phyloP scores from a whole-genome alignment of 2,329 filamentous ascomycete genomes.

The Penicillium psychrosexuale region DNA sequence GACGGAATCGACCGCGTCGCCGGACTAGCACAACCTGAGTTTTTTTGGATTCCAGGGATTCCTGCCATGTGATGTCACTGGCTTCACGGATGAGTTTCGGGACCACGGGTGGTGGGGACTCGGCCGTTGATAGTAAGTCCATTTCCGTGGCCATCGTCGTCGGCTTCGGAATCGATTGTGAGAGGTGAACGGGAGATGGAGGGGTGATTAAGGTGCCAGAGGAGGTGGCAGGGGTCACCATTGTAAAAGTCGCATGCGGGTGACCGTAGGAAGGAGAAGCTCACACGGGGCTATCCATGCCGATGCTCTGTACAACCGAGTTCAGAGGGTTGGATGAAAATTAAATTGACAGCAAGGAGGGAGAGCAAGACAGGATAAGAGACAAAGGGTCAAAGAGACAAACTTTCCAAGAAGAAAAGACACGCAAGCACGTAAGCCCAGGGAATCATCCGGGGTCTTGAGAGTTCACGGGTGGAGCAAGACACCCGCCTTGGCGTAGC shows the following conservation, averaged over 20 bases:
- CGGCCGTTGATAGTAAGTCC: conserved; percentile 2
- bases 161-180: not conserved
- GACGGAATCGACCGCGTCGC: conserved; percentile 14
- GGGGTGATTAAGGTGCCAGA: conserved; percentile 18
- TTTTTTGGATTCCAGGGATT: conserved; percentile 13
- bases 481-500: conserved; percentile 16
- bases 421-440: conserved; percentile 2
- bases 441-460: not conserved
- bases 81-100: conserved; percentile 21
- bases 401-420: not conserved
- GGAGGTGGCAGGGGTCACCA: conserved; percentile 13
- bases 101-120: conserved; percentile 1
- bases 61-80: conserved; percentile 22
- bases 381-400: not conserved
- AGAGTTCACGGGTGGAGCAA: not conserved
- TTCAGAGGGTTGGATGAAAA: not conserved
- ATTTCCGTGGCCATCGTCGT: conserved; percentile 1
- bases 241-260: conserved; percentile 1
- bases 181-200: not conserved
- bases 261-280: not conserved
- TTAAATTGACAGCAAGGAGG: not conserved
- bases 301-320: not conserved
- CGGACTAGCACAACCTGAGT: conserved; percentile 14
- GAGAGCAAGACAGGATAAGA: not conserved
- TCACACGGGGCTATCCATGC: conserved; percentile 6